Evolutionary conservation across 352 stramenopile species (phyloP).

Genomic region (Phytophthora foliorum): DNA sequence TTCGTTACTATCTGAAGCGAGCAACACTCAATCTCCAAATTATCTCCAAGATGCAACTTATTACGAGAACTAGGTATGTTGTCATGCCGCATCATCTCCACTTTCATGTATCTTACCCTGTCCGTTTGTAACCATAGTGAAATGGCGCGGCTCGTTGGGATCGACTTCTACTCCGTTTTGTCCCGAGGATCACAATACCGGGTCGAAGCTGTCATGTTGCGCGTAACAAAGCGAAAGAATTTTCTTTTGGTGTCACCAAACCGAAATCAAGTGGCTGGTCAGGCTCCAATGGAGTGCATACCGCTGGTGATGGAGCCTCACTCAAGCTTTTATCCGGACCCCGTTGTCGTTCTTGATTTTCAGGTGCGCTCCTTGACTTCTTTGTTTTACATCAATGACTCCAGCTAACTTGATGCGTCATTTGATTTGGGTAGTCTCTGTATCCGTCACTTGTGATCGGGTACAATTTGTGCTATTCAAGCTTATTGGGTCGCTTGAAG

Average conservation of each 20-base stretch:
- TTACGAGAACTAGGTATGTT: conserved; percentile 79
- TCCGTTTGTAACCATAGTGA: conserved; percentile 57
- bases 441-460: conserved; percentile 99
- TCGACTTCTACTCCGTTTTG: conserved; percentile 95
- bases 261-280: conserved; percentile 84
- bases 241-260: conserved; percentile 89
- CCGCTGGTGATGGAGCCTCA: conserved; percentile 96
- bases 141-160: conserved; percentile 94
- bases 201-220: conserved; percentile 94
- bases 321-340: conserved; percentile 96
- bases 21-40: conserved; percentile 78
- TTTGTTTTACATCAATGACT: background rate
- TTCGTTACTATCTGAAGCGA: conserved; percentile 59
- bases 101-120: conserved; percentile 1
- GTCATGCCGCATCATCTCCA: background rate
- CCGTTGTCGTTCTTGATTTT: conserved; percentile 99
- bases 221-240: conserved; percentile 90
- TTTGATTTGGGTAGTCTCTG: conserved; percentile 82
- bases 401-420: background rate
- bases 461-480: conserved; percentile 99
- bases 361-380: conserved; percentile 55
- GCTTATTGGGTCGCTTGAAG: conserved; percentile 93
- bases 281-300: conserved; percentile 94
- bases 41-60: conserved; percentile 85
- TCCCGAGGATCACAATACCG: conserved; percentile 94